Evolutionary conservation across 371 early-diverging fungal species (phyloP), one percentile per base, ranked within the genome.

Genomic region (Basidiobolus meristosporus): DNA sequence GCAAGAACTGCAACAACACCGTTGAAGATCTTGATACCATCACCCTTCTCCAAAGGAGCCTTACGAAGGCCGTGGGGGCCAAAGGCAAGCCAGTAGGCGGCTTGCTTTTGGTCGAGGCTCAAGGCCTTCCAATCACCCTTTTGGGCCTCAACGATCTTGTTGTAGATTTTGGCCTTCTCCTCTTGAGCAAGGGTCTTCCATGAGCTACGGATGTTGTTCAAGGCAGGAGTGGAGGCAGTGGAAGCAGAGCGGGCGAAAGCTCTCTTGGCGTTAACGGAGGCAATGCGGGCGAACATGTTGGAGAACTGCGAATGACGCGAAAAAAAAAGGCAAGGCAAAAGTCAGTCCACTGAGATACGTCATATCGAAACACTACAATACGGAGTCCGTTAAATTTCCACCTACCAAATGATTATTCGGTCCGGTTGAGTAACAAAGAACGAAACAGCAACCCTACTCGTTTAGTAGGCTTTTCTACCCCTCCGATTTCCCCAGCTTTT

Each of bases 51-150:
- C 38, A 60, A 60, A 36, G 70, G 54, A 21, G 82, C 82, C 49
- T 77, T 73, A 53, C 96, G 87, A 43, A 82, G 78, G 57, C 85
- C 90, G 65, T 92, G 86, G 35, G 82, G 68, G 42, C 96, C 96
- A 57, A 89, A 96, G 35, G 93, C 86, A 51, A 92, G 77, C 62
- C 75, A 93, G 66, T 88, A 88, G 39, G 76, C 75, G 53, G 96
- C 88, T 59, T 83, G 77, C 82, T 95, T 95, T 60, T 95, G 79
- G 36, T 91, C 91, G 43, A 77, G 46, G 36, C 90, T 64, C 49
- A 95, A 62, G 45, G 68, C 60, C 65, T 80, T 82, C 96, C 96
- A 95, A 65, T 95, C 92, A 38, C 70, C 85, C 69, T 84, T 85
- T 68, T 90, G 86, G 46, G 63, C 63, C 55, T 77, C 82, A 48